Evolutionary conservation across 1,139 yeast genomes (phyloP), one percentile per base, ranked within the genome.

Genomic region (Geotrichum carabidarum): DNA sequence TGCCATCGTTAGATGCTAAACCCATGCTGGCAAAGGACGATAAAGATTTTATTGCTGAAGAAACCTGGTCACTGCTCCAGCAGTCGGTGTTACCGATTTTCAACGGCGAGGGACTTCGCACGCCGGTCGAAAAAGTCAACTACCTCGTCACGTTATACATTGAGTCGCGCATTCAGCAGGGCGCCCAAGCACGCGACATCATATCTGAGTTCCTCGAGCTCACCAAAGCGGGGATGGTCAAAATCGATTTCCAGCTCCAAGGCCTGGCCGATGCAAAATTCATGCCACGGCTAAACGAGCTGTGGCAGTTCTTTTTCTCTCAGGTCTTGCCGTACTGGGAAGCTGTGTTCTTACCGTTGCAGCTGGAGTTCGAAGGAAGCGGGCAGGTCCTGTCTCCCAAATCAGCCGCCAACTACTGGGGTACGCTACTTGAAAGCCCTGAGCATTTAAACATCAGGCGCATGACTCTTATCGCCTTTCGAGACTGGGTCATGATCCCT

Each of bases 281-380:
- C 31, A 54, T 73, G 17, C 63, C 61, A 4, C 62, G 66, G 14
- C 61, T 72, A 2, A 71, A 69, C n/a, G 68, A 68, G 8, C 58
- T 68, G 0, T 84, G 91, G 91, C 76, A 74, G 34, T 70, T 72
- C 40, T 84, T 83, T 64, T 79, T 78, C 58, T 70, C 74, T 11
- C 74, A 77, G 43, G 75, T 81, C 0, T 72, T 80, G 51, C 82
- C 82, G 51, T 81, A 82, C 62, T 69, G 83, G 41, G 78, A 80
- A 54, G 84, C 85, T 0, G 76, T 81, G 0, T 76, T 84, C 55
- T 62, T 82, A 41, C 89, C 90, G 0, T 62, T 84, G 27, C 86
- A 83, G 53, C 63, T 73, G 15, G 83, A 80, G 56, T 68, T 78
- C 52, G 74, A 72, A 17, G 78, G 76, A 0, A 54, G 58, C 3